phyloP scores from a whole-genome alignment of 192 early-diverging fungal species.

The Linnemannia schmuckeri region DNA sequence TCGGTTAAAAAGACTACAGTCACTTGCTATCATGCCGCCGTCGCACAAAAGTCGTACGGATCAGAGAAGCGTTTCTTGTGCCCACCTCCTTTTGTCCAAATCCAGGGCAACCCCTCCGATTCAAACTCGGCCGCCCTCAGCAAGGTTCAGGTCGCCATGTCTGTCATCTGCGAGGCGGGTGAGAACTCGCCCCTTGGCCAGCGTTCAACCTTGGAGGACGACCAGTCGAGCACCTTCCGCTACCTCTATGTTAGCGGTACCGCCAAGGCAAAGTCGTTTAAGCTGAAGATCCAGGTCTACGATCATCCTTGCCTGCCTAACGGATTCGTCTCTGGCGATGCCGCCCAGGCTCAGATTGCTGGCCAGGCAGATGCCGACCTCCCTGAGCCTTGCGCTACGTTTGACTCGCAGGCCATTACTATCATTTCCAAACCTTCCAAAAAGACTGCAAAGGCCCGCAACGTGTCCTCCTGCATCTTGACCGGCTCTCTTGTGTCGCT shows the following conservation, averaged over 20 bases:
- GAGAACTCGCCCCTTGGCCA: conserved; percentile 64
- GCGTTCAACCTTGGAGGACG: conserved; percentile 64
- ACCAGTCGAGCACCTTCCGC: conserved; percentile 74
- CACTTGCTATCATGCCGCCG: conserved; percentile 82
- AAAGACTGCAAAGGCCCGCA: conserved; percentile 88
- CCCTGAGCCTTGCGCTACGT: conserved; percentile 65
- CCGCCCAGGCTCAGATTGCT: conserved; percentile 3
- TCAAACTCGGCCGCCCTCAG: conserved; percentile 59
- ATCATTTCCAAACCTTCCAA: conserved; percentile 96
- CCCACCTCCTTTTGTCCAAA: conserved; percentile 79
- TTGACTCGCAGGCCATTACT: conserved; percentile 79
- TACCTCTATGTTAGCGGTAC: conserved; percentile 84
- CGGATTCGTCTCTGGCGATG: conserved; percentile 34
- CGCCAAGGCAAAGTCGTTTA: conserved; percentile 85
- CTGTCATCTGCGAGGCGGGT: conserved; percentile 74
- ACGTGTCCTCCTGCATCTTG: conserved; percentile 81
- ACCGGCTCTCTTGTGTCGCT: conserved; percentile 83
- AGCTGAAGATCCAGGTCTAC: conserved; percentile 74
- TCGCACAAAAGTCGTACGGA: conserved; percentile 96
- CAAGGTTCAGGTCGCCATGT: conserved; percentile 72
- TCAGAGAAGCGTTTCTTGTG: conserved; percentile 90
- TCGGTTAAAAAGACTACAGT: conserved; percentile 63
- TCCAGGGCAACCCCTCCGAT: conserved; percentile 57
- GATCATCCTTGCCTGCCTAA: conserved; percentile 52
- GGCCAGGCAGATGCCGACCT: conserved; percentile 44